phyloP scores from a whole-genome alignment of 2,329 filamentous ascomycete genomes.

The Paecilomyces variotii region DNA sequence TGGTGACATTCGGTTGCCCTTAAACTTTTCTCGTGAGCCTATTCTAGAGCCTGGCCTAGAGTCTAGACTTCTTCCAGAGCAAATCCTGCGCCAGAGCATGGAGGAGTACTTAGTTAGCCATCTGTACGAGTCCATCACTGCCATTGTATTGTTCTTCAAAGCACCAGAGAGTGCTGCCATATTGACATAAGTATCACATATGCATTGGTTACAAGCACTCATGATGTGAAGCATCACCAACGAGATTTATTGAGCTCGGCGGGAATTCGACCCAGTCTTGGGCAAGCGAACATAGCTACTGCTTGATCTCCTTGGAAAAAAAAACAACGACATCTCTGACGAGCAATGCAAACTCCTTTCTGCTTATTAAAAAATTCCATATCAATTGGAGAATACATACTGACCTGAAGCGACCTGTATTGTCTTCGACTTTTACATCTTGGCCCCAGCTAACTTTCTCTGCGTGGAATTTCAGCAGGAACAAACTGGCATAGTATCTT shows the following conservation, averaged over 20 bases:
- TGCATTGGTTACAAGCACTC: background rate
- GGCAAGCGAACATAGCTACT: slow-evolving; percentile 4
- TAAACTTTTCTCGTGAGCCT: slow-evolving; percentile 1
- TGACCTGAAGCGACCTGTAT: background rate
- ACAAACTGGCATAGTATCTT: no score
- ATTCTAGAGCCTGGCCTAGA: slow-evolving; percentile 2
- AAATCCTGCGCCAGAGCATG: slow-evolving; percentile 5
- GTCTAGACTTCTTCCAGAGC: slow-evolving; percentile 7
- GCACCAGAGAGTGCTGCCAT: slow-evolving; percentile 6
- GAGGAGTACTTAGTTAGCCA: background rate
- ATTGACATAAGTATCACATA: background rate
- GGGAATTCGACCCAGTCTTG: background rate
- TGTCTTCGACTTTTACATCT: slow-evolving; percentile 1
- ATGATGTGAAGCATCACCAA: slow-evolving; percentile 8
- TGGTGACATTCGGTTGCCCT: background rate
- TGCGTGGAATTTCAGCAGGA: background rate
- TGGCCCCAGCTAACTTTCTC: slow-evolving; percentile 7
- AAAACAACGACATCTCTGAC: background rate
- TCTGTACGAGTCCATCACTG: background rate
- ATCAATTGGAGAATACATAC: background rate
- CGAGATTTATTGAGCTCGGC: slow-evolving; percentile 1
- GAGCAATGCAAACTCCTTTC: slow-evolving; percentile 2
- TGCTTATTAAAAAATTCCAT: background rate
- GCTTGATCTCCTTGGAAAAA: slow-evolving; percentile 1
- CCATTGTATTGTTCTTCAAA: slow-evolving; percentile 1